Evolutionary conservation across 1,139 yeast species (phyloP).

Genomic region (Geotrichum bryndzae): DNA sequence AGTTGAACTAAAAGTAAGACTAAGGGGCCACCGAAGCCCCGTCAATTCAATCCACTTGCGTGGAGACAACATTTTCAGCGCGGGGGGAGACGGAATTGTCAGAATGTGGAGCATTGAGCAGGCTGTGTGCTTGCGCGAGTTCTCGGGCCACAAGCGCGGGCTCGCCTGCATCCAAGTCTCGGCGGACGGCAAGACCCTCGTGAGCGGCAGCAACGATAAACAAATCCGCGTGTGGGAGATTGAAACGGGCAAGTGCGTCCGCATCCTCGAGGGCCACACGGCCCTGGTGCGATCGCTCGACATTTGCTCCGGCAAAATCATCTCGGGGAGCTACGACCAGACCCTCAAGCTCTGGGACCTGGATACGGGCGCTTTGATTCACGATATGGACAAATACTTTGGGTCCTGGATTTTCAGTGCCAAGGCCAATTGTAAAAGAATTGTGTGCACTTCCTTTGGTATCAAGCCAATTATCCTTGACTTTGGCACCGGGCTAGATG

Average conservation of each 20-base stretch:
- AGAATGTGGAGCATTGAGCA: constrained; percentile 31
- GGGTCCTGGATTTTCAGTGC: constrained; percentile 37
- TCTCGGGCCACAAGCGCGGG: constrained; percentile 35
- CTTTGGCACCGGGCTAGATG: constrained; percentile 29
- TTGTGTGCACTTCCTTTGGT: constrained; percentile 35
- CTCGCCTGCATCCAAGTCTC: constrained; percentile 35
- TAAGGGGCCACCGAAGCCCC: constrained; percentile 35
- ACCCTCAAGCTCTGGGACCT: constrained; percentile 37
- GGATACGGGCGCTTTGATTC: constrained; percentile 26
- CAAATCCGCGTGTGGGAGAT: constrained; percentile 34
- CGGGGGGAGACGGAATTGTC: constrained; percentile 36
- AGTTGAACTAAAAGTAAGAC: constrained; percentile 19
- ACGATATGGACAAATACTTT: constrained; percentile 31
- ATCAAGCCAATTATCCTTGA: constrained; percentile 34
- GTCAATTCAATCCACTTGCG: constrained; percentile 33
- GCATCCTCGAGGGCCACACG: constrained; percentile 31
- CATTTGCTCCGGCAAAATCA: constrained; percentile 26
- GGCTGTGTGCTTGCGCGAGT: constrained; percentile 26
- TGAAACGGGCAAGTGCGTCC: constrained; percentile 27
- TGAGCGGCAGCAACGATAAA: constrained; percentile 37
- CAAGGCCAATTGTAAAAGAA: constrained; percentile 29
- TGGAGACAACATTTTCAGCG: constrained; percentile 32
- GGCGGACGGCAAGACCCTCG: constrained; percentile 24
- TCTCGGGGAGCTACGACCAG: constrained; percentile 38
- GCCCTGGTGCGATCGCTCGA: constrained; percentile 33